Evolutionary conservation across 371 early-diverging fungal species (phyloP), one percentile per base, ranked within the genome.

Genomic region (Mortierella sp.): DNA sequence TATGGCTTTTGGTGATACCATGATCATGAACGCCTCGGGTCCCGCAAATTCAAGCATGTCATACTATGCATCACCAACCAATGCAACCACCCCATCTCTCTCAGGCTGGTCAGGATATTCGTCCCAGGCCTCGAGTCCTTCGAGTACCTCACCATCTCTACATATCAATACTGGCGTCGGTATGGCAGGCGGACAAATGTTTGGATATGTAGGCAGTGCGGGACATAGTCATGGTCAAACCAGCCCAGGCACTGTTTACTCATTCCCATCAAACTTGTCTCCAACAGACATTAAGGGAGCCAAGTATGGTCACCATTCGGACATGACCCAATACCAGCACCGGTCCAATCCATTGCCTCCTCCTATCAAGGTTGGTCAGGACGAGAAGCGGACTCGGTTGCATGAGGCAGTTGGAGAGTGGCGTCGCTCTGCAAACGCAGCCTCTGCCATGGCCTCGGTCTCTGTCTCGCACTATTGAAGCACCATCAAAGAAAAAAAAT

Each of bases 371-470:
- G 48, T 51, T 6, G 67, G 68, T 19, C 51, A 65, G 14, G 76
- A 76, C 28, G 72, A 71, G 45, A 66, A 61, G 57, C 28, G 76
- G 25, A 57, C 56, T 11, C 66, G 76, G 4, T 72, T 76, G 2
- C 64, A 72, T 12, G 72, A 70, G 23, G 76, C 76, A 16, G 76
- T 76, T 37, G 60, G 64, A 6, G 76, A 76, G 21, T 76, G 76
- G 76, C 67, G 76, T 23, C 76, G 76, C 15, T 51, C 76, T 19
- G 30, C 76, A 23, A 64, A 51, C 9, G 37, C 37, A 3, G 37
- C 37, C 5, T 37, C 37, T 3, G 37, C 37, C 37, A 37, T 37
- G 9, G 9, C 3, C 9, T 37, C 37, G 37, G 37, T 37, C 3
- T 25, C 57, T 18, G 37, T 57, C 57, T 29, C 0, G 16, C 16